A percentile compares a stretch with the other conserved stretches of the same genome.
phyloP scores from a whole-genome alignment of 768 basidiomycete genomes.

The Leucogyrophana mollusca region DNA sequence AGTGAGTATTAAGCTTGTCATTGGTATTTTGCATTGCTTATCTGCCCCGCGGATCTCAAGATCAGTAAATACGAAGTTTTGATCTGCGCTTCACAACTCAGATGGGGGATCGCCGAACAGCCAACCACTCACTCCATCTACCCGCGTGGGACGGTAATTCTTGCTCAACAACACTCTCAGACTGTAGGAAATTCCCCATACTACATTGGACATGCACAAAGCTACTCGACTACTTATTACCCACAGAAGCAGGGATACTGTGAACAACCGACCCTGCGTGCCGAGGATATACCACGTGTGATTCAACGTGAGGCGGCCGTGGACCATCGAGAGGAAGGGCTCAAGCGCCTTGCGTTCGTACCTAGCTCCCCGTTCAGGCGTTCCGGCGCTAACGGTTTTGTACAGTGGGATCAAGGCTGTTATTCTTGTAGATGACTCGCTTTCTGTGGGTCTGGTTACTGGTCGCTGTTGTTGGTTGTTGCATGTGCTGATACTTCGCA shows the following conservation, averaged over 20 bases:
- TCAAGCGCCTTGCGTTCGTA: conserved; percentile 28
- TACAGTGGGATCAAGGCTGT: conserved; percentile 40
- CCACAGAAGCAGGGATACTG: no score
- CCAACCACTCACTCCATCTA: conserved; percentile 10
- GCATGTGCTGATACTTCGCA: not conserved
- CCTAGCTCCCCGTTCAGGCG: not conserved
- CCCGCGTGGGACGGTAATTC: conserved; percentile 27
- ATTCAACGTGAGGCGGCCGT: conserved; percentile 10
- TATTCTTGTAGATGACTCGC: conserved; percentile 39
- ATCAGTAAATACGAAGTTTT: conserved; percentile 32
- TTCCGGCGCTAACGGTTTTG: not conserved
- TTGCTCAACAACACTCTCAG: conserved; percentile 19
- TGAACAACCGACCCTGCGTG: conserved; percentile 20
- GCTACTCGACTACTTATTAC: no score
- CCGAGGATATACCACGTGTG: conserved; percentile 26
- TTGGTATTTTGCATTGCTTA: not conserved
- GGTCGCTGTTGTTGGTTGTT: not conserved
- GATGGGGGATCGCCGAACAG: conserved; percentile 24
- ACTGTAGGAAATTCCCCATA: no score
- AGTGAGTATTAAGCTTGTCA: conserved; percentile 14
- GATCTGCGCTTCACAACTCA: conserved; percentile 33
- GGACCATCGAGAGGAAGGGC: conserved; percentile 17
- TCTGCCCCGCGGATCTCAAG: conserved; percentile 12
- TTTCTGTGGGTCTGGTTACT: conserved; percentile 26
- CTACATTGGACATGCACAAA: not conserved